A percentile compares a stretch with the other conserved stretches of the same genome.
These are phyloP conservation scores for Senna tora DNA, from an alignment of 306 rosid genomes.

Conservation along the genomic window DNA sequence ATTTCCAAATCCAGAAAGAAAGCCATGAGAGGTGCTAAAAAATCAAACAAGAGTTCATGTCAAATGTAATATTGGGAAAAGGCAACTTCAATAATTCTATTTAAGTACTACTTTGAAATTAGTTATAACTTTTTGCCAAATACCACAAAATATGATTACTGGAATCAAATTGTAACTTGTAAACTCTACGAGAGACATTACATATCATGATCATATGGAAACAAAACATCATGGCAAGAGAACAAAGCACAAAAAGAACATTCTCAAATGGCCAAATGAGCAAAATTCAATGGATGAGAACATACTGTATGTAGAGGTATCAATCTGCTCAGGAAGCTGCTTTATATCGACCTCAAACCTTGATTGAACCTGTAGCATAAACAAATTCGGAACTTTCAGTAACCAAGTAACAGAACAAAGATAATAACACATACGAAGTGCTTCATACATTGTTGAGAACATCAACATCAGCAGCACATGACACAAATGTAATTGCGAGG, in stretches of 20 bases:
- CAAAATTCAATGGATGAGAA: conserved; percentile 18
- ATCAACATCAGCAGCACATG: conserved; percentile 71
- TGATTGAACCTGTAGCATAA: conserved; percentile 76
- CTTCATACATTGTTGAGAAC: conserved; percentile 72
- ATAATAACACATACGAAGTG: neutral
- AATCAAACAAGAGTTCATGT: neutral
- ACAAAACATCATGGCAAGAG: neutral
- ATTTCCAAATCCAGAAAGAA: neutral
- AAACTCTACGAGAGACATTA: too few relatives aligned
- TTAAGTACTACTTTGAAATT: neutral
- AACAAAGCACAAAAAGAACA: neutral
- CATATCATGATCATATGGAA: neutral
- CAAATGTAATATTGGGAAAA: too few relatives aligned
- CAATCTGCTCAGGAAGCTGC: conserved; percentile 98
- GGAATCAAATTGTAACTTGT: neutral
- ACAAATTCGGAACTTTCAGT: conserved; percentile 20
- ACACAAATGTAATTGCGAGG: conserved; percentile 77
- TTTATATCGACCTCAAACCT: conserved; percentile 99
- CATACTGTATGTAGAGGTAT: conserved; percentile 95
- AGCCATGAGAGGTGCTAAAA: neutral
- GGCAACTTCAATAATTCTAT: neutral
- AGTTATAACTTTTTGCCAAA: neutral
- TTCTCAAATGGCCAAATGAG: neutral
- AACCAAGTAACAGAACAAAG: neutral
- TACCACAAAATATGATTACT: neutral